phyloP scores from a whole-genome alignment of 495 filamentous ascomycete genomes.

The Extremus antarcticus region DNA sequence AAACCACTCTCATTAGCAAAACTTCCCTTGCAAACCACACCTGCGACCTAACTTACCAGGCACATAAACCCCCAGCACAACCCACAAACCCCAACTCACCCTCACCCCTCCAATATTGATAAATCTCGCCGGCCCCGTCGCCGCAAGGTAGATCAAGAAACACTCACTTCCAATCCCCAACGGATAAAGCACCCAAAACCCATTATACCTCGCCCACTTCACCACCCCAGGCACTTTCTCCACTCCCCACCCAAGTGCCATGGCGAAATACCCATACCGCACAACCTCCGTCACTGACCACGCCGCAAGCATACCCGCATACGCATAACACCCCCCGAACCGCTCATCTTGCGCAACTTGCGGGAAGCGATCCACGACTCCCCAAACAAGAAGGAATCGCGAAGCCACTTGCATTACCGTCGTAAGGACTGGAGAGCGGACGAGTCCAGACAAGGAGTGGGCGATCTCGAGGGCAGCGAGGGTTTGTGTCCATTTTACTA shows the following conservation, averaged over 20 bases:
- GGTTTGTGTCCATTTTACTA: conserved; percentile 74
- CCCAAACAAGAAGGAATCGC: conserved; percentile 78
- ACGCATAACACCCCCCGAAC: conserved; percentile 27
- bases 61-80: conserved; percentile 49
- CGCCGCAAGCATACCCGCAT: conserved; percentile 62
- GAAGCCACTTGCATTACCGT: conserved; percentile 80
- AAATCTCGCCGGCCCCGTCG: not conserved
- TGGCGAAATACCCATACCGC: conserved; percentile 78
- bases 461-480: conserved; percentile 70
- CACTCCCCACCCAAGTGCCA: conserved; percentile 42
- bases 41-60: conserved; percentile 51
- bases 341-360: conserved; percentile 35
- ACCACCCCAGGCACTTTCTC: conserved; percentile 48
- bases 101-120: not conserved
- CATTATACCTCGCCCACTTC: conserved; percentile 84
- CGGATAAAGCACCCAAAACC: conserved; percentile 86
- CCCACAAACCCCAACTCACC: not conserved
- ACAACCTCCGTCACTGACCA: conserved; percentile 83
- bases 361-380: conserved; percentile 56
- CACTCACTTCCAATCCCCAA: conserved; percentile 81
- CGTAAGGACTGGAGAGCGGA: conserved; percentile 73
- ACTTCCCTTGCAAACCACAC: too few species aligned
- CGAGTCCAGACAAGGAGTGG: conserved; percentile 64
- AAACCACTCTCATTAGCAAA: conserved; percentile 6
- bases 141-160: conserved; percentile 55